Base-by-base conservation (phyloP, 148 eudicot species). In the Vaccinium myrtillus region DNA sequence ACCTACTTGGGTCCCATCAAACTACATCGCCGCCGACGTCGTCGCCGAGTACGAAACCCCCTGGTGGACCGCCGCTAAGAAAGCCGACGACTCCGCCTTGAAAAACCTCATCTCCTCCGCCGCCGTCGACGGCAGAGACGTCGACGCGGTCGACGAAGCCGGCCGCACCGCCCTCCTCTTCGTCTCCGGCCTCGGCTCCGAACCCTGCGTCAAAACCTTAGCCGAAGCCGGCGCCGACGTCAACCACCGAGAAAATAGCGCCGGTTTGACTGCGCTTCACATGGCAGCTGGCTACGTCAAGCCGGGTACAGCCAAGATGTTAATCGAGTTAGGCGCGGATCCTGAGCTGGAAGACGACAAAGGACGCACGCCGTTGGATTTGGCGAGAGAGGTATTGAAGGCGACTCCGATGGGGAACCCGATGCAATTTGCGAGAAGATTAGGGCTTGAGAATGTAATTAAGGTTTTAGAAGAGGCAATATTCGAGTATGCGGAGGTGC, bases 41-140 rank as follows among this genome's bases (percentile, higher is more conserved):
- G 89, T 97, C 2, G 88, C 98, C 4, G 99, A 95, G 81, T 97
- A 88, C 87, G 99, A 97, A 16, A 75, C 94, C 19, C 94, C 98
- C 50, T 97, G 99, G 99, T 97, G 99, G 99, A 87, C 83, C 36
- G 98, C 99, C 32, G 95, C 96, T 32, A 95, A 92, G 84, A 97
- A 97, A 54, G 95, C 93, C 50, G 98, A 97, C 84, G 93, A 86
- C 0, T 82, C 88, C 16, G 90, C 87, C 10, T 87, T 97, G 9
- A 83, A 61, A 9, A 76, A 83, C 3, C 81, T 95, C 53, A 81
- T 95, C 16, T 84, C 85, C 30, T 55, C 89, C 77, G 84, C 50
- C 23, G 87, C 88, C 77, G 84, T 46, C 23, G 87, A 81, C 77
- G 91, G 87, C 8, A 84, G 96, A 0, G 96, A 93, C 81, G 83